Evolutionary conservation across 768 basidiomycete species (phyloP), one percentile per base, ranked within the genome.

Genomic region (Russula earlei): DNA sequence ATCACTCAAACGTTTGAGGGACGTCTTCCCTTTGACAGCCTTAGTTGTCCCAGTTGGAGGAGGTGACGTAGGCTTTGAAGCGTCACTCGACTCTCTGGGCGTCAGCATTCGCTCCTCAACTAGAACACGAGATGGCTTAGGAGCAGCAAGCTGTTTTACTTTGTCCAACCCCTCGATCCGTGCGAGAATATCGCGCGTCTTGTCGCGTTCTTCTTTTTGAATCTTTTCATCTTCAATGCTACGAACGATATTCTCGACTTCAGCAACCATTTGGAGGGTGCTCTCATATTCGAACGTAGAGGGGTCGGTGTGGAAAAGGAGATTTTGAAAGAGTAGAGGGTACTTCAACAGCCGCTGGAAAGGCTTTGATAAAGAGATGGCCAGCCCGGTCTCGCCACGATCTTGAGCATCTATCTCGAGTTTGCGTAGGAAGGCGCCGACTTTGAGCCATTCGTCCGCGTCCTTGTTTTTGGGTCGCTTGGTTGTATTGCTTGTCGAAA

Each of bases 211-310:
- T 67, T 98, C 95, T 70, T 91, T 91, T 67, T 89, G 87, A 53
- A 92, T 88, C 75, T 98, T 98, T 74, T 99, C 93, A 64, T 97
- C 95, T 69, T 99, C 95, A 54, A 99, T 97, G 59, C 88, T 90
- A 43, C 95, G 80, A 46, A 99, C 95, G 64, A 98, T 95, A 19
- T 79, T 84, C 72, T 99, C 96, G 7, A 99, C 90, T 69, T 98
- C 93, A 19, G 92, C 91, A 1, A 97, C 93, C 90, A 98, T 95
- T 67, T 87, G 85, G 40, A 95, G 74, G 12, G 94, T 96, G 66
- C 86, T 87, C 69, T 99, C 96, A 67, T 96, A 99, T 71, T 99
- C 96, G 65, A 87, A 93, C 4, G 94, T 92, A 60, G 91, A 93
- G 2, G 96, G 93, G 64, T 99, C 96, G 17, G 95, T 96, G 71